Base-by-base conservation (phyloP, 345 rosid species). In the Gossypium stocksii region DNA sequence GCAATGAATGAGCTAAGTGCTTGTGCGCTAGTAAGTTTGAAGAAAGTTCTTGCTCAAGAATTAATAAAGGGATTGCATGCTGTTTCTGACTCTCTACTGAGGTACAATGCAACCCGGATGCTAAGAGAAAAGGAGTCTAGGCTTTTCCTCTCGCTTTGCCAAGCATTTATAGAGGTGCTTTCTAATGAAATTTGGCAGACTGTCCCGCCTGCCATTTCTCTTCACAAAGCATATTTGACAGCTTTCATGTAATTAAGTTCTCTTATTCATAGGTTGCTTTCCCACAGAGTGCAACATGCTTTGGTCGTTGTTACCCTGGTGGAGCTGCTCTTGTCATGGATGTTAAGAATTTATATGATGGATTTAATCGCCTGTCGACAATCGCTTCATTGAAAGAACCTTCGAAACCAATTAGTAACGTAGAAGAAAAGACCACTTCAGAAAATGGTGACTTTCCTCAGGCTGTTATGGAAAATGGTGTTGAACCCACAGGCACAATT, bases 1-100 rank as follows among this genome's bases (percentile, higher is more conserved):
- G 98, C 98, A 75, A 89, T 93, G 87, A 93, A 91, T 23, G 99
- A 95, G 79, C 81, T 93, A 56, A 96, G 98, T 19, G 93, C 91
- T 8, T 95, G 97, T 86, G 98, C 97, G 66, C 94, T 98, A 0
- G 52, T 89, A 82, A 93, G 93, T 82, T 87, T 91, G 82, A 91
- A 93, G 83, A 80, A 81, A 74, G 83, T 87, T 60, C 86, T 93
- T 75, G 96, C 97, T 77, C 88, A 84, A 78, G 94, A 95, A 80
- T 72, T 95, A 78, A 85, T 89, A 25, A 90, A 86, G 84, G 97
- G 96, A 69, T 83, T 95, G 82, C 89, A 86, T 61, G 93, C 92
- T 76, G 92, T 95, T 79, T 83, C 94, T 2, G 99, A 91, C 74
- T 89, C 91, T 17, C 80, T 91, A 51, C 73, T 95, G 82, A 85